Percentiles rank a stretch among this genome's conserved stretches.
Evolutionary conservation across 192 early-diverging fungal genomes (phyloP).

Genomic region (Coemansia interrupta): DNA sequence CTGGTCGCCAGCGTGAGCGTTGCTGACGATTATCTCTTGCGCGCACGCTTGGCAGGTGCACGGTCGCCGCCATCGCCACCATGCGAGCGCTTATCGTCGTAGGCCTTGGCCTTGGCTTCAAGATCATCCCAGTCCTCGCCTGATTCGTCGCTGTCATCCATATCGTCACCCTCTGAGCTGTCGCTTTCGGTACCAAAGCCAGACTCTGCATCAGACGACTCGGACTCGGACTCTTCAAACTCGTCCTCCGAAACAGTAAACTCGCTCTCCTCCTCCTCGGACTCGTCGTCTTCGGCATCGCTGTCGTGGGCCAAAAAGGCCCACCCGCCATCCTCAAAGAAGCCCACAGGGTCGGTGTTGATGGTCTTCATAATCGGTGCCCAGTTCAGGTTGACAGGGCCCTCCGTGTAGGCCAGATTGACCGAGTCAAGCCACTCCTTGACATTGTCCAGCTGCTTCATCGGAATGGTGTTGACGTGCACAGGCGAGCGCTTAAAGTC

Average conservation of each 20-base stretch:
- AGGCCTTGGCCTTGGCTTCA: constrained; percentile 70
- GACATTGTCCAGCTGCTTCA: constrained; percentile 84
- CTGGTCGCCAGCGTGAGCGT: not conserved
- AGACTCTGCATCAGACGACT: constrained; percentile 49
- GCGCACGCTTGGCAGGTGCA: constrained; percentile 37
- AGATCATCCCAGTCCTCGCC: constrained; percentile 79
- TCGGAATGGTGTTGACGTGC: constrained; percentile 96
- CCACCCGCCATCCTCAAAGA: constrained; percentile 93
- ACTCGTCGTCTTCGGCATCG: constrained; percentile 58
- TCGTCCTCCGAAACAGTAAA: constrained; percentile 61
- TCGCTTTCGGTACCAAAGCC: constrained; percentile 53
- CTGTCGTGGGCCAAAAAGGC: constrained; percentile 72
- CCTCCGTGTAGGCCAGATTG: constrained; percentile 90
- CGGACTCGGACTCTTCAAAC: constrained; percentile 49
- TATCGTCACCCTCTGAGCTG: constrained; percentile 41
- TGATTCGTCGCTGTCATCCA: constrained; percentile 58
- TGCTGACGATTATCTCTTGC: constrained; percentile 21
- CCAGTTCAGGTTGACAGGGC: constrained; percentile 94
- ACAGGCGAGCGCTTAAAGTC: constrained; percentile 83
- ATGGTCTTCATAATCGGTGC: constrained; percentile 97
- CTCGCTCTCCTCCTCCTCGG: constrained; percentile 63
- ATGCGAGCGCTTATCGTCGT: constrained; percentile 42
- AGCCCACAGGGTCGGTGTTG: constrained; percentile 84
- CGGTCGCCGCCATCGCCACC: constrained; percentile 8
- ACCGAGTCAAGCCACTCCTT: constrained; percentile 95